These are phyloP conservation scores for Aegle marmelos DNA, from an alignment of 345 rosid genomes.

Conservation along the genomic window DNA sequence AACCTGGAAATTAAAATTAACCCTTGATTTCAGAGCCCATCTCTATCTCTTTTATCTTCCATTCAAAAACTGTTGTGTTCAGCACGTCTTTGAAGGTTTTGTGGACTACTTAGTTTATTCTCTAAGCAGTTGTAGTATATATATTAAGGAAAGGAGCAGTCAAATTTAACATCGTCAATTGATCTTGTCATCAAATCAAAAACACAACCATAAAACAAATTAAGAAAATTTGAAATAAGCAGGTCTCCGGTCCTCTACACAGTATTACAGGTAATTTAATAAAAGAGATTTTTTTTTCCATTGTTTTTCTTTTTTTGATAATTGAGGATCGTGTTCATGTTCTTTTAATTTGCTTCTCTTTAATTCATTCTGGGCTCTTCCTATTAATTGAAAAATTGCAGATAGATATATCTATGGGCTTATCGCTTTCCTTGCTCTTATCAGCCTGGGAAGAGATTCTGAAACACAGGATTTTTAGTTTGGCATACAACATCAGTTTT, in stretches of 20 bases:
- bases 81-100: conserved; percentile 25
- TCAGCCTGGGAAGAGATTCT: conserved; percentile 41
- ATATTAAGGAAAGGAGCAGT: conserved; percentile 5
- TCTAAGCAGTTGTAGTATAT: neutral
- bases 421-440: conserved; percentile 34
- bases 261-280: too few species aligned
- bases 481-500: conserved; percentile 18
- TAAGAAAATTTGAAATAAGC: too few species aligned
- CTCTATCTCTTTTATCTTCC: too few species aligned
- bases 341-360: neutral
- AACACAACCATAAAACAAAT: too few species aligned
- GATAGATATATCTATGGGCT: conserved; percentile 25
- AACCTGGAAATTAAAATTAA: neutral
- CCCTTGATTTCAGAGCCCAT: conserved; percentile 5
- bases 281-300: too few species aligned
- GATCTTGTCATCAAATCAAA: too few species aligned
- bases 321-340: too few species aligned
- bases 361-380: too few species aligned
- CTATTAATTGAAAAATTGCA: too few species aligned
- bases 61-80: neutral
- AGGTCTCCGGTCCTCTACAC: too few species aligned
- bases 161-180: neutral
- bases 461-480: conserved; percentile 19
- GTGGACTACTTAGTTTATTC: neutral
- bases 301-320: too few species aligned